Conservation (phyloP, 768 basidiomycete genomes). For the Suillus tomentosus region DNA sequence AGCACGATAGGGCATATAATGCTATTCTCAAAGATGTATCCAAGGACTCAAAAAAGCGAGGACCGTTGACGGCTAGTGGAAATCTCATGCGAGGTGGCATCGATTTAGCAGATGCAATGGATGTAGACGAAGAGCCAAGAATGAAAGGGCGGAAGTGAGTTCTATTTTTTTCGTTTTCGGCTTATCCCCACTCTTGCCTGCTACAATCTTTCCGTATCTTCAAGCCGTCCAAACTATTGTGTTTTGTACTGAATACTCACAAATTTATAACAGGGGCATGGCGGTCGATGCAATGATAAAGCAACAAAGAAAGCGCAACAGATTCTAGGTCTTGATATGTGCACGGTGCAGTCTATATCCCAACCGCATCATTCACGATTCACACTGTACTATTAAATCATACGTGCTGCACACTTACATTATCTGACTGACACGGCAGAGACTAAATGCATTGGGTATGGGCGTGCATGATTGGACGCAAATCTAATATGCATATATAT, state of each 20-base stretch:
- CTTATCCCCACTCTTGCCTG: not conserved
- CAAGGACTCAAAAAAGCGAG: conserved; percentile 54
- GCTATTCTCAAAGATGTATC: conserved; percentile 58
- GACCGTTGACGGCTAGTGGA: conserved; percentile 22
- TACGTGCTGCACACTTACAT: not conserved
- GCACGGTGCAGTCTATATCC: not conserved
- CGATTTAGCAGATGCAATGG: conserved; percentile 49
- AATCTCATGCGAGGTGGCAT: conserved; percentile 6
- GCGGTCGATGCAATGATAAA: conserved; percentile 47
- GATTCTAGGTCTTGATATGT: conserved; percentile 29
- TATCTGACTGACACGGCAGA: not conserved
- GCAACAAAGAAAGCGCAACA: conserved; percentile 58
- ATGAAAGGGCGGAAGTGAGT: conserved; percentile 67
- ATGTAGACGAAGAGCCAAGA: conserved; percentile 59
- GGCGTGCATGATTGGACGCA: no score
- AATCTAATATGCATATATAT: not conserved
- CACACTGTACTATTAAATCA: conserved; percentile 2
- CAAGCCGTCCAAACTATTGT: not conserved
- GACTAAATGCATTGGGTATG: not conserved
- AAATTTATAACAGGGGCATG: conserved; percentile 27
- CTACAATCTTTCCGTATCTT: not conserved
- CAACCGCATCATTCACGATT: not conserved
- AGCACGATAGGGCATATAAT: conserved; percentile 58
- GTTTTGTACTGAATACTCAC: not conserved
- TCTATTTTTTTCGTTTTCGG: not conserved